These are phyloP conservation scores for Echium plantagineum DNA, from an alignment of 257 asterid genomes.

Conservation along the genomic window DNA sequence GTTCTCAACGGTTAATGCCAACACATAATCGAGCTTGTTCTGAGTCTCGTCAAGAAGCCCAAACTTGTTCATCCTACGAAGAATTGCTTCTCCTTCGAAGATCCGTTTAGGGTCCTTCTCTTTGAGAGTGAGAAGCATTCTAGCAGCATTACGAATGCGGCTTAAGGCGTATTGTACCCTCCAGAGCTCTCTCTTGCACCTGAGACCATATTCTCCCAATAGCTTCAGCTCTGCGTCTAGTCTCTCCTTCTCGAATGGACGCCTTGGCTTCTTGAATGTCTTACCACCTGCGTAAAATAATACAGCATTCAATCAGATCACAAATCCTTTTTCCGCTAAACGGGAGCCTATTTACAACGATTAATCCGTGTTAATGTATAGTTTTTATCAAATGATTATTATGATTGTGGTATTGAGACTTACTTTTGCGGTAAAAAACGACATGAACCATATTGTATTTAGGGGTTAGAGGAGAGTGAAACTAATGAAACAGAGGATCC, in stretches of 20 bases:
- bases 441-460: constrained; percentile 24
- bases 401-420: neutral
- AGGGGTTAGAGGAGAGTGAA: too few species aligned
- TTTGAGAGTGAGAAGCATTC: constrained; percentile 46
- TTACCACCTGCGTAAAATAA: constrained; percentile 32
- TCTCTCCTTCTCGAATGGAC: constrained; percentile 64
- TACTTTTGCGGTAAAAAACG: constrained; percentile 27
- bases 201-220: constrained; percentile 57
- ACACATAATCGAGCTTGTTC: constrained; percentile 39
- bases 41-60: constrained; percentile 38
- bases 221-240: constrained; percentile 60
- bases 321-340: too few species aligned
- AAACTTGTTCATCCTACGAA: constrained; percentile 48
- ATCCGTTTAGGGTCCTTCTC: constrained; percentile 64
- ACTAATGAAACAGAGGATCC: neutral
- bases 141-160: constrained; percentile 53
- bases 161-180: constrained; percentile 56
- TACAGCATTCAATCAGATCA: neutral
- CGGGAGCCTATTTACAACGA: too few species aligned
- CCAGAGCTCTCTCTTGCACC: constrained; percentile 68
- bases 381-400: neutral
- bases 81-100: constrained; percentile 66
- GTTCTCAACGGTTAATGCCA: constrained; percentile 38
- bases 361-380: too few species aligned
- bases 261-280: constrained; percentile 61